Evolutionary conservation across 495 filamentous ascomycete species (phyloP), one percentile per base, ranked within the genome.

Genomic region (Pyrenula massariospora): DNA sequence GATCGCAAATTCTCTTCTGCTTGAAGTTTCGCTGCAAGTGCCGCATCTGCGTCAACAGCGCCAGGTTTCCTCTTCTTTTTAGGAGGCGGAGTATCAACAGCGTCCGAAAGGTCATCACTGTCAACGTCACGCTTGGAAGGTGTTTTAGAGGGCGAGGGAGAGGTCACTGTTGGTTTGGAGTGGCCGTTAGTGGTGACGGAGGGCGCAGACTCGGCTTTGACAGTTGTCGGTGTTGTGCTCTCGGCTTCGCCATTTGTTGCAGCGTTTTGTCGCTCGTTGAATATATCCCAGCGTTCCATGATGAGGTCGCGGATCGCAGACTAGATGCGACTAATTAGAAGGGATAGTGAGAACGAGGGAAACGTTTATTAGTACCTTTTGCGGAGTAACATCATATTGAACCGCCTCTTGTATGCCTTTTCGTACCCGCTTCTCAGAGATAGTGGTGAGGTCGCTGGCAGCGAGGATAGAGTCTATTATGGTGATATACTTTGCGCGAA

Each of bases 401-500:
- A 91, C 77, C 47, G 75, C 78, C 57, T 80, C 81, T 69, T 92
- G 85, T 3, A 98, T 78, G 23, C 85, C 87, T 68, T 89, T 87
- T 59, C 93, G 87, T 63, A 97, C 89, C 66, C 85, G 83, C 73
- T 97, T 97, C 60, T 89, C 87, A 23, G 93, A 94, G 58, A 98
- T 86, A 31, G 90, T 95, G 56, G 86, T 81, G 49, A 98, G 80
- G 62, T 98, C 90, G 59, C 88, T 87, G 24, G 77, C 77, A 12
- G 78, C 80, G 22, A 98, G 77, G 61, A 98, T 96, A n/a, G 73
- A 80, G 66, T 98, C 93, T 68, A 98, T 96, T 71, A 96, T 87
- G 60, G 80, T 80, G 52, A 80, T 84, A 70, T 89, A 97, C 57
- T 84, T 73, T 31, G 77, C 74, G 69, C 79, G 76, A 61, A 81